Conservation (phyloP, 768 basidiomycete genomes). For the Leccinellum luteum region DNA sequence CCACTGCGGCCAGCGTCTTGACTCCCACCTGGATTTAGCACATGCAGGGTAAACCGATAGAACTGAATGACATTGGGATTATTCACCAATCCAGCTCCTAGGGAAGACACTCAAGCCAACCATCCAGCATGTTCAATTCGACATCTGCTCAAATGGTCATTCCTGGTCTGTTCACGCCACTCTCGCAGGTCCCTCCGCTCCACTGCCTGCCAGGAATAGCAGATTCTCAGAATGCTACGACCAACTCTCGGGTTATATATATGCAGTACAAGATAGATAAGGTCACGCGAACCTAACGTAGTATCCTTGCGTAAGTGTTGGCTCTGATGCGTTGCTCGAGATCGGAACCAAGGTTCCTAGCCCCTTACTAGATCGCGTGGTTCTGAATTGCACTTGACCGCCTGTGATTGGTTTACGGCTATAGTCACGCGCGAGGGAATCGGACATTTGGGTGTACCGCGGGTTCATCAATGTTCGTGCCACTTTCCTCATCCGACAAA, state of each 20-base stretch:
- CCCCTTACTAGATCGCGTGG: neutral
- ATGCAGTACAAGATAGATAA: neutral
- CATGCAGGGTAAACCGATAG: too few relatives aligned
- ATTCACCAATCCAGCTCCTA: neutral
- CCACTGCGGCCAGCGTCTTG: too few relatives aligned
- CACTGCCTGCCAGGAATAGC: neutral
- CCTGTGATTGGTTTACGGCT: neutral
- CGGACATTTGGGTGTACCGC: neutral
- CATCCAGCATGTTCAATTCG: neutral
- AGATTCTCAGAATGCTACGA: neutral
- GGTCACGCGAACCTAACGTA: neutral
- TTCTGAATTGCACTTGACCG: neutral
- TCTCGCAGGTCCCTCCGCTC: neutral
- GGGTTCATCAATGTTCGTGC: neutral
- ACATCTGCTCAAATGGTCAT: neutral
- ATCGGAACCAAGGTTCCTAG: neutral
- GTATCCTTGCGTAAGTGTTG: neutral
- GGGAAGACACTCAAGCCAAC: neutral
- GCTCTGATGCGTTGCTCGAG: neutral
- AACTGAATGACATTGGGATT: too few relatives aligned
- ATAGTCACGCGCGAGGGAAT: neutral
- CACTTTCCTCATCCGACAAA: slow-evolving; percentile 1
- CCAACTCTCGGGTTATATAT: neutral
- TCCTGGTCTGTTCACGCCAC: neutral
- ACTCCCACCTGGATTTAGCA: too few relatives aligned